Evolutionary conservation across 768 basidiomycete genomes (phyloP).

Genomic region (Holtermanniella nyarrowii): DNA sequence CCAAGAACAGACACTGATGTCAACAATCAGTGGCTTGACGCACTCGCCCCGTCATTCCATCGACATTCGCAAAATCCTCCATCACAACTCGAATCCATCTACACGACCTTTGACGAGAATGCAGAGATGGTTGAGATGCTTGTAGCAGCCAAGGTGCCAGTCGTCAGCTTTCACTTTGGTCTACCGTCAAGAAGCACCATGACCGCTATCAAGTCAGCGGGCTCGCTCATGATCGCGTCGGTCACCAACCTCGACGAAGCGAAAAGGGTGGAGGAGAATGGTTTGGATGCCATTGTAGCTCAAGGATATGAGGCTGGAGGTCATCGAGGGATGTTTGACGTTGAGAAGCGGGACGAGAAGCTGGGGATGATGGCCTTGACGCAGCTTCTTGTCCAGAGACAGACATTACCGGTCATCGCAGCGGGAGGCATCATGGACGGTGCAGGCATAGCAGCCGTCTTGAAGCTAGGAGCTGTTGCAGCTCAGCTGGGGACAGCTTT

Average conservation of each 20-base stretch:
- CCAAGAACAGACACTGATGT: neutral
- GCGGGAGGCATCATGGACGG: slow-evolving; percentile 36
- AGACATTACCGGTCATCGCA: slow-evolving; percentile 20
- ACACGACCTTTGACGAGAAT: slow-evolving; percentile 22
- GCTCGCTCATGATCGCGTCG: slow-evolving; percentile 14
- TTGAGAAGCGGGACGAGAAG: slow-evolving; percentile 11
- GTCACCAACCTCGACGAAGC: slow-evolving; percentile 25
- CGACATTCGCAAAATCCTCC: slow-evolving; percentile 11
- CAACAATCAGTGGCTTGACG: slow-evolving; percentile 15
- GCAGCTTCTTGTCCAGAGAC: slow-evolving; percentile 4
- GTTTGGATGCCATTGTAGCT: slow-evolving; percentile 26
- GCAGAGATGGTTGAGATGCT: slow-evolving; percentile 18
- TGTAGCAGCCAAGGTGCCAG: slow-evolving; percentile 13
- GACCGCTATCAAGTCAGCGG: slow-evolving; percentile 8
- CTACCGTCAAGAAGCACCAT: slow-evolving; percentile 12
- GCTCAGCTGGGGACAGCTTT: slow-evolving; percentile 34
- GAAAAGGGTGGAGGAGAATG: slow-evolving; percentile 5
- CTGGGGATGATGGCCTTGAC: slow-evolving; percentile 17
- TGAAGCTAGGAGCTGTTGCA: slow-evolving; percentile 17
- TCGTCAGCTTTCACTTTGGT: slow-evolving; percentile 34
- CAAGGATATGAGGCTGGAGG: slow-evolving; percentile 32
- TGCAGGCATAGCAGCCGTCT: slow-evolving; percentile 11
- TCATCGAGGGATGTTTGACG: slow-evolving; percentile 27
- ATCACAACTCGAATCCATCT: slow-evolving; percentile 11
- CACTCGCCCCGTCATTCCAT: slow-evolving; percentile 11